Conservation (phyloP, 371 early-diverging fungal species). For the Paraphysoderma sedebokerense region DNA sequence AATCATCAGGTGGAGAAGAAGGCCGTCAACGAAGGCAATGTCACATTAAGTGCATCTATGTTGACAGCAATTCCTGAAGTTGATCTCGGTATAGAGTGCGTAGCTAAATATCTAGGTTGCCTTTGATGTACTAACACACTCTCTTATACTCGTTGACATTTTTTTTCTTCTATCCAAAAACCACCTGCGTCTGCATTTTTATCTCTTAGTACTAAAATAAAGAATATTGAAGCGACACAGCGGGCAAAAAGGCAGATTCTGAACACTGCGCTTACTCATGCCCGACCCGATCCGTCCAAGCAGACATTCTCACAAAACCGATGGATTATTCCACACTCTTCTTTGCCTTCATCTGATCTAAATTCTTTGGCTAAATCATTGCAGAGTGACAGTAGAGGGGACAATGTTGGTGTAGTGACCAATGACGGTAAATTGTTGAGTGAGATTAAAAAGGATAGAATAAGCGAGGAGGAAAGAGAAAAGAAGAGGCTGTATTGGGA, state of each 20-base stretch:
- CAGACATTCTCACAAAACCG: conserved; percentile 5
- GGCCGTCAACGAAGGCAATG: conserved; percentile 62
- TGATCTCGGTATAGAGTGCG: conserved; percentile 69
- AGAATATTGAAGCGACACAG: conserved; percentile 74
- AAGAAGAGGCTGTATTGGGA: conserved; percentile 16
- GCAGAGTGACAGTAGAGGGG: conserved; percentile 9
- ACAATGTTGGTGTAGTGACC: conserved; percentile 9
- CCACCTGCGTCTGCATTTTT: not conserved
- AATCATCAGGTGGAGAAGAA: conserved; percentile 18
- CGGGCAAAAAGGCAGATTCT: conserved; percentile 23
- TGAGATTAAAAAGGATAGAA: conserved; percentile 1
- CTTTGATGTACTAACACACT: not conserved
- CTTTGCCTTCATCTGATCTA: not conserved
- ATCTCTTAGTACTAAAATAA: conserved; percentile 36
- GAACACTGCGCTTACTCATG: conserved; percentile 1
- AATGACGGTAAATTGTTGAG: conserved; percentile 5
- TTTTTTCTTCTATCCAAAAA: not conserved
- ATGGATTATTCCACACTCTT: not conserved
- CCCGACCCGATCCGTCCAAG: not conserved
- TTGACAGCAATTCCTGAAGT: conserved; percentile 85
- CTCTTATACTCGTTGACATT: not conserved
- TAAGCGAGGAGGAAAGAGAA: conserved; percentile 13
- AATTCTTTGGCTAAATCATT: not conserved
- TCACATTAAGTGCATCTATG: conserved; percentile 73
- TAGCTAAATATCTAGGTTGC: not conserved